These are phyloP conservation scores for Claviceps arundinis DNA, from an alignment of 2,329 filamentous ascomycete species.

Conservation along the genomic window DNA sequence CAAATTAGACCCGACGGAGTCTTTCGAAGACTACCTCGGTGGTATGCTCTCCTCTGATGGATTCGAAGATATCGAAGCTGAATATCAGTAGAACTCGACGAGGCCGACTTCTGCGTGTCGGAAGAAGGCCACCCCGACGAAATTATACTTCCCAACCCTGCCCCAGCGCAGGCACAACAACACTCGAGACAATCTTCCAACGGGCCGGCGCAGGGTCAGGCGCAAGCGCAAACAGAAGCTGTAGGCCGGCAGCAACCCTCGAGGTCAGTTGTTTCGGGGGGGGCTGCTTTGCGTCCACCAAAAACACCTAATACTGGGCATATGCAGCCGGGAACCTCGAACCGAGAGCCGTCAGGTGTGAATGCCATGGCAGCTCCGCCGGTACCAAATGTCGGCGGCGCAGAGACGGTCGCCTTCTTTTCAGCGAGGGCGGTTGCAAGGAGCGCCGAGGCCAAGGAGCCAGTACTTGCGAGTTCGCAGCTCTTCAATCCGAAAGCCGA, in stretches of 20 bases:
- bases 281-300: slow-evolving; percentile 12
- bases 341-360: slow-evolving; percentile 11
- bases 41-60: slow-evolving; percentile 28
- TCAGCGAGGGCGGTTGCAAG: slow-evolving; percentile 9
- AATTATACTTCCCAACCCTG: slow-evolving; percentile 38
- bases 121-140: slow-evolving; percentile 66
- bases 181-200: slow-evolving; percentile 10
- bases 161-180: slow-evolving; percentile 10
- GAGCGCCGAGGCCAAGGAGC: slow-evolving; percentile 25
- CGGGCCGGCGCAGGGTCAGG: slow-evolving; percentile 9
- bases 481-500: slow-evolving; percentile 63
- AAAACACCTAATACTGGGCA: slow-evolving; percentile 21
- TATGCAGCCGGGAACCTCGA: slow-evolving; percentile 8
- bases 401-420: slow-evolving; percentile 5
- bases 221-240: slow-evolving; percentile 9
- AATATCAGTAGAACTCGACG: slow-evolving; percentile 51
- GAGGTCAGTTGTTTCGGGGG: slow-evolving; percentile 10
- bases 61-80: slow-evolving; percentile 24
- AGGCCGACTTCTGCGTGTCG: slow-evolving; percentile 59
- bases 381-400: slow-evolving; percentile 19
- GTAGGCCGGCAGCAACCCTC: background rate
- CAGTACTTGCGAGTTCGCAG: slow-evolving; percentile 16
- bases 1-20: slow-evolving; percentile 25
- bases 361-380: slow-evolving; percentile 30
- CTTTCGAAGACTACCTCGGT: slow-evolving; percentile 38